These are phyloP conservation scores for Silene latifolia DNA, from an alignment of 148 eudicot species.

Conservation along the genomic window DNA sequence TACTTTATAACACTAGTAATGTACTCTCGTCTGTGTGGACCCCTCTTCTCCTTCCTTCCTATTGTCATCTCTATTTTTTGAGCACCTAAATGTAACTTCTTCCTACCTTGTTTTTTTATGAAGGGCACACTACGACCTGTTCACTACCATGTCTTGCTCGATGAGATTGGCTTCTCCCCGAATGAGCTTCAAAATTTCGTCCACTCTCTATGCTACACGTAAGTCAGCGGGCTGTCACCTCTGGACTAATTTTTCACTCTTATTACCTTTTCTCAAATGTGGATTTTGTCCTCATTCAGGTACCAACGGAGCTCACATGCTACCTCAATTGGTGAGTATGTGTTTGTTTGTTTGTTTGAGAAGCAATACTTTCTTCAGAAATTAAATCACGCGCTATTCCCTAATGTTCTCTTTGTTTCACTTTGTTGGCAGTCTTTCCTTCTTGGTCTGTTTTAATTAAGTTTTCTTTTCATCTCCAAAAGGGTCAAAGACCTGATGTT, in stretches of 20 bases:
- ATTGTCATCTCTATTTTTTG: neutral
- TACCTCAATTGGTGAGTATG: conserved; percentile 65
- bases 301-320: conserved; percentile 84
- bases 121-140: conserved; percentile 93
- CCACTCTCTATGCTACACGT: conserved; percentile 86
- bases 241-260: conserved; percentile 4
- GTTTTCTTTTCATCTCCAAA: too few species aligned
- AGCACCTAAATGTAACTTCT: conserved; percentile 12
- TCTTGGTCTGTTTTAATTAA: neutral
- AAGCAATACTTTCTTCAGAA: conserved; percentile 9
- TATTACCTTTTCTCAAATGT: conserved; percentile 6
- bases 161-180: conserved; percentile 94
- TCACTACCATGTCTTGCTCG: conserved; percentile 91
- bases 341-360: conserved; percentile 8
- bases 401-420: neutral
- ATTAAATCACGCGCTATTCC: conserved; percentile 14
- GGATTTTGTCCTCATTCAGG: conserved; percentile 36
- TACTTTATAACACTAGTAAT: neutral
- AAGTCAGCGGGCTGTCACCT: conserved; percentile 28
- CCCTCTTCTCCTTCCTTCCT: neutral
- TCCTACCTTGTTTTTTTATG: conserved; percentile 14
- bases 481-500: too few species aligned
- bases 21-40: neutral
- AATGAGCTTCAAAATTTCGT: conserved; percentile 80
- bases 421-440: neutral